Conservation (phyloP, 2,329 filamentous ascomycete species). For the Aotearoamyces nothofagi region DNA sequence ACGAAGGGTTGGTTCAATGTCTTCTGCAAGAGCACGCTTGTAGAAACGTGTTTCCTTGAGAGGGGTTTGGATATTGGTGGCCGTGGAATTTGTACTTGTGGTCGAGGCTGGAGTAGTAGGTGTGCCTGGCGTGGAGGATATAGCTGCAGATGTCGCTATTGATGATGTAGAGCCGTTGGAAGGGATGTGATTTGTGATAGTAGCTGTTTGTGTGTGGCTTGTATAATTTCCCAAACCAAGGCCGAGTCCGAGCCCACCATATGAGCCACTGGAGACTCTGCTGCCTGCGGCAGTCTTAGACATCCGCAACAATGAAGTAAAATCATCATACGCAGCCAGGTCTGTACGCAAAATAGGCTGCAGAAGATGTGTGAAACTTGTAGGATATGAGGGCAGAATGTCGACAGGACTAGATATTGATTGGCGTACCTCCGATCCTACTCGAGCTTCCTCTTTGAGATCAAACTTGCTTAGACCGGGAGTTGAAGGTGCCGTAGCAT, state of each 20-base stretch:
- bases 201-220: slow-evolving; percentile 19
- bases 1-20: slow-evolving; percentile 86
- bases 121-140: slow-evolving; percentile 38
- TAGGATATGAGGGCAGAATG: slow-evolving; percentile 39
- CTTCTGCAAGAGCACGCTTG: slow-evolving; percentile 75
- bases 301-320: slow-evolving; percentile 58
- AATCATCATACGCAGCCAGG: slow-evolving; percentile 69
- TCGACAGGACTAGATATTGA: slow-evolving; percentile 23
- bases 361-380: slow-evolving; percentile 68
- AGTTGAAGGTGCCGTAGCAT: slow-evolving; percentile 58
- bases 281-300: slow-evolving; percentile 45
- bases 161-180: slow-evolving; percentile 48
- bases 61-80: slow-evolving; percentile 32
- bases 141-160: slow-evolving; percentile 32
- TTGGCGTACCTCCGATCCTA: slow-evolving; percentile 14
- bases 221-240: slow-evolving; percentile 30
- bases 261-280: slow-evolving; percentile 58
- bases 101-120: slow-evolving; percentile 41
- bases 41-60: slow-evolving; percentile 90
- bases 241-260: slow-evolving; percentile 35
- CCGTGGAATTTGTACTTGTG: slow-evolving; percentile 27
- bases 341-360: slow-evolving; percentile 75
- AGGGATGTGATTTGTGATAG: slow-evolving; percentile 20
- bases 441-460: slow-evolving; percentile 21
- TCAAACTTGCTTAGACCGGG: slow-evolving; percentile 63